Base-by-base conservation (phyloP, 805 yeast species). In the Wickerhamiella kurtzmanii region DNA sequence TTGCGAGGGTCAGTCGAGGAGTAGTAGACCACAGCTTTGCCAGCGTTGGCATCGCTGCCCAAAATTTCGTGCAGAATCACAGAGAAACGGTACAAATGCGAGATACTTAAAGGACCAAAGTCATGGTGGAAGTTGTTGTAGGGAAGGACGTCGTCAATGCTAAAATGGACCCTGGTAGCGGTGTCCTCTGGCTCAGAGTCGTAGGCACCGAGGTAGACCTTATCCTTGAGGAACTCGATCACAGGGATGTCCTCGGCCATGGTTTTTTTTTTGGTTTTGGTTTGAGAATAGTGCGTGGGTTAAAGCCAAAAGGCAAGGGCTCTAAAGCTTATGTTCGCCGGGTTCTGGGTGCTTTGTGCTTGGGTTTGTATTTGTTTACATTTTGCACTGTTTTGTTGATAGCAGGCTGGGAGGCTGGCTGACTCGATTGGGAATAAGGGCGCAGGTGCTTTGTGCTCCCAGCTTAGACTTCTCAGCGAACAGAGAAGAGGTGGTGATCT, bases 101-200 rank as follows among this genome's bases (percentile, higher is more conserved):
- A 96, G 44, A 89, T 78, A 62, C 89, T 94, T 55, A 92, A 69
- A 0, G 98, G 98, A 42, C 98, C 98, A 65, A 92, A 92, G 64
- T 92, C 98, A 53, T 88, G 72, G 63, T 89, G 95, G 68, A 92
- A 92, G n/a, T 94, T 73, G 60, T 92, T 92, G 64, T 92, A 92
- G 3, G 92, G 94, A 42, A 92, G 73, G 1, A 89, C 78, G 53
- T 88, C 94, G 58, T 92, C 97, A 2, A 92, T 84, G 0, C 97
- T 86, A 67, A 92, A 88, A 64, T 80, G 82, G 1, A 84, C 94
- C 39, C 79, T 66, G 35, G 80, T 80, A 21, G 72, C 75, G 1
- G 89, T 81, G 61, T 86, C 89, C 46, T 68, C 71, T 1, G 97
- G 98, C 15, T 76, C 68, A 52, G 72, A 67, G 60, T 87, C 95